Evolutionary conservation across 441 rosid genomes (phyloP).

Genomic region (Syzygium malaccense): DNA sequence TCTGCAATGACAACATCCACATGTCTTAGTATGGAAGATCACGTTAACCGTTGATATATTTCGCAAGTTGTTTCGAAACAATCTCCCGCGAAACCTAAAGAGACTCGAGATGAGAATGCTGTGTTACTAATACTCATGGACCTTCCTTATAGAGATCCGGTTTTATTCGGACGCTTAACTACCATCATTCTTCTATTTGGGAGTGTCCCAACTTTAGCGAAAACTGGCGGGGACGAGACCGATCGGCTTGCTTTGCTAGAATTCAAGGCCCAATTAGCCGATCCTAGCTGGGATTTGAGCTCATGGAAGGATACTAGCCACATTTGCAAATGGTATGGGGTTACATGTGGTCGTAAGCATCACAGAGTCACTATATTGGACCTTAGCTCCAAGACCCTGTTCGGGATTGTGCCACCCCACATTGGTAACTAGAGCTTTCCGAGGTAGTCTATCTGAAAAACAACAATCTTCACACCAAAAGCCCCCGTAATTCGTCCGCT

Average conservation of each 20-base stretch:
- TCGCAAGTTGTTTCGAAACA: too few relatives aligned
- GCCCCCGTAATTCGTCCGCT: background rate
- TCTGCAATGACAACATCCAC: too few relatives aligned
- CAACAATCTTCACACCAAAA: background rate
- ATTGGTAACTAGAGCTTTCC: background rate
- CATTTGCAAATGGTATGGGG: fast-evolving
- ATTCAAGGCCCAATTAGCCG: background rate
- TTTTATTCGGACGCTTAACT: background rate
- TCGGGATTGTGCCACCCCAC: fast-evolving
- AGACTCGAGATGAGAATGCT: background rate
- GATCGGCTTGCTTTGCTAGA: background rate
- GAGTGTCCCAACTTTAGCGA: background rate
- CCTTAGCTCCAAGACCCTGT: background rate
- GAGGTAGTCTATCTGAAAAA: fast-evolving
- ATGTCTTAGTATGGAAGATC: too few relatives aligned
- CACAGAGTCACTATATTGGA: background rate
- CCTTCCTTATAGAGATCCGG: background rate
- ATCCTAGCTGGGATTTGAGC: background rate
- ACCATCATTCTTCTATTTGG: background rate
- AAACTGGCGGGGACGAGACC: background rate
- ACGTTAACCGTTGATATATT: too few relatives aligned
- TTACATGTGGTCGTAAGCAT: background rate
- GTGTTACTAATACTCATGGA: background rate
- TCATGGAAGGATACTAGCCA: background rate
- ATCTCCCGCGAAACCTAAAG: too few relatives aligned